Percentiles rank a stretch among this genome's conserved stretches.
Evolutionary conservation across 371 early-diverging fungal species (phyloP).

Genomic region (Rhizopus arrhizus): DNA sequence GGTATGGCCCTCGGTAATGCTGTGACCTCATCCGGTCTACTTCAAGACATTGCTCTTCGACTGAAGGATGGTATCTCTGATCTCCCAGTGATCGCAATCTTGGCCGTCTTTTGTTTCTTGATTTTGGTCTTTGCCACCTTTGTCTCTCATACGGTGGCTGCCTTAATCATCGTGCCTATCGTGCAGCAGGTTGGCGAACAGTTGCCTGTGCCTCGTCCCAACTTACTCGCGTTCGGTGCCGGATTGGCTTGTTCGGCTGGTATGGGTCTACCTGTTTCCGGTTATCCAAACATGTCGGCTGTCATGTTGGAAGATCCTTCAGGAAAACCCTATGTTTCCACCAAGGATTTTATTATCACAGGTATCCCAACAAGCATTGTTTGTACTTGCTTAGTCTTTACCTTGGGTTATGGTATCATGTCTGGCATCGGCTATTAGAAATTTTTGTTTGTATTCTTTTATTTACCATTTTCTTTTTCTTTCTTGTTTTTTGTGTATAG

Average conservation of each 20-base stretch:
- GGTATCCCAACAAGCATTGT: constrained; percentile 80
- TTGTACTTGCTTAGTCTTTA: constrained; percentile 68
- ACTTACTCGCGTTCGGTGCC: constrained; percentile 83
- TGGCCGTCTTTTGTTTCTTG: constrained; percentile 66
- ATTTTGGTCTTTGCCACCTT: constrained; percentile 85
- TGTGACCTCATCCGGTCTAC: constrained; percentile 81
- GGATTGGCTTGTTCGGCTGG: constrained; percentile 53
- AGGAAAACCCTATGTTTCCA: constrained; percentile 82
- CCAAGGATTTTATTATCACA: constrained; percentile 82
- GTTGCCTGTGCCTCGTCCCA: constrained; percentile 79
- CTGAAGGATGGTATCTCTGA: constrained; percentile 69
- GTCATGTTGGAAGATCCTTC: constrained; percentile 88
- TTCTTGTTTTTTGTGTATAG: background rate
- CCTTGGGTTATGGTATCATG: constrained; percentile 78
- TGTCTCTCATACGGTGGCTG: constrained; percentile 93
- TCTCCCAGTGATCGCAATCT: constrained; percentile 63
- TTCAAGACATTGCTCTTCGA: constrained; percentile 72
- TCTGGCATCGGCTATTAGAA: constrained; percentile 49
- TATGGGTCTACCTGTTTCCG: constrained; percentile 81
- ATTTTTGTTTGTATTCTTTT: background rate
- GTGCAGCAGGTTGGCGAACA: constrained; percentile 75
- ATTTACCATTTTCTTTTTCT: background rate
- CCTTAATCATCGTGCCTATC: constrained; percentile 81
- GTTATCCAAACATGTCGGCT: constrained; percentile 97
- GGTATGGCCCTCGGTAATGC: constrained; percentile 92